Evolutionary conservation across 805 yeast genomes (phyloP), one percentile per base, ranked within the genome.

Genomic region (Lipomyces sp.): DNA sequence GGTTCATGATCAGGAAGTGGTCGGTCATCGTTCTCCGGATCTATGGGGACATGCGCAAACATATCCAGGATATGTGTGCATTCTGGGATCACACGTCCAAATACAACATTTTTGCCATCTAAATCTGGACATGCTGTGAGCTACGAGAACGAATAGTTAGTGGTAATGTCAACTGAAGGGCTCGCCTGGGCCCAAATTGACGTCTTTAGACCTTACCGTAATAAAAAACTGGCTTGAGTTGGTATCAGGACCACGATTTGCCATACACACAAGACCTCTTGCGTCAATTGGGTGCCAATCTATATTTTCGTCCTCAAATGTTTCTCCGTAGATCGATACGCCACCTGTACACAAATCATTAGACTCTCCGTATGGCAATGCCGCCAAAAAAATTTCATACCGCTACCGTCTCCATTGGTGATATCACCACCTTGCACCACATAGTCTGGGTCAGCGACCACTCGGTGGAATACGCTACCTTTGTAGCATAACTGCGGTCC

Each of bases 151-250:
- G 1, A 15, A 11, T 15, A 42, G 6, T 42, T 29, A 37, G 34
- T 5, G 8, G 33, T 13, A 57, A 30, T 51, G 59, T 29, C 57
- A 35, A 37, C 62, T 32, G 5, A 29, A n/a, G 45, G 29, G 6
- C 1, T 11, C 29, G 32, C 1, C 18, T 15, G 35, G 29, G 24
- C 24, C n/a, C 11, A 34, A 7, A 34, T 29, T 1, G 34, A 32
- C 11, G 2, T 8, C 29, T 15, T 37, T 32, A 30, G 39, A 13
- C 18, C 71, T 18, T 53, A 69, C 71, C 13, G 97, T 91, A 80
- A 94, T 89, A 83, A 92, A 92, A 76, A 92, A 92, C 79, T 92
- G 97, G 39, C 96, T 90, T 10, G 97, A 96, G 77, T 92, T 92
- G 63, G 82, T 78, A 73, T 79, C 85, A 66, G 81, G 75, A 69